A percentile compares a stretch with the other conserved stretches of the same genome.
Conservation (phyloP, 2,329 filamentous ascomycete genomes). For the Didymella keratinophila region DNA sequence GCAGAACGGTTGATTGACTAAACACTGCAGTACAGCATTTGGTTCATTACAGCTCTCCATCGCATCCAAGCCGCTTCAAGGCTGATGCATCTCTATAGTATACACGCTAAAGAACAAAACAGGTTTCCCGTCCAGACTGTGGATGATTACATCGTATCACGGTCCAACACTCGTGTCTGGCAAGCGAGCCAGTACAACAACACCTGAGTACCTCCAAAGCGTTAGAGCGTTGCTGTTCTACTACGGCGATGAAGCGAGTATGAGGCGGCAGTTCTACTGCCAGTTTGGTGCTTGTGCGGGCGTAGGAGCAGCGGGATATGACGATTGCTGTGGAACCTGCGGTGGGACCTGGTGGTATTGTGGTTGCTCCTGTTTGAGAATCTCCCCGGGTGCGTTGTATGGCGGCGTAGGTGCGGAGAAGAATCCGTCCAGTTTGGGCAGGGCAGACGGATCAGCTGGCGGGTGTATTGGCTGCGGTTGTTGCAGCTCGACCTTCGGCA, state of each 20-base stretch:
- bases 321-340: neutral
- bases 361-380: constrained; percentile 3
- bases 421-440: constrained; percentile 24
- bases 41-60: neutral
- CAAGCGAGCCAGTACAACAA: neutral
- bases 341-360: neutral
- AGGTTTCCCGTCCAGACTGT: neutral
- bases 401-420: constrained; percentile 35
- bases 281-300: constrained; percentile 23
- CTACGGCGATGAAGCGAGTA: neutral
- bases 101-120: neutral
- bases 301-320: neutral
- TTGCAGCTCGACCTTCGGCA: constrained; percentile 12
- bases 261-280: constrained; percentile 23
- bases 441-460: neutral
- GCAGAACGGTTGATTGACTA: neutral
- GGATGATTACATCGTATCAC: neutral
- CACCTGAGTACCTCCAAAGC: no score
- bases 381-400: constrained; percentile 33
- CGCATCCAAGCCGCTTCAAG: neutral
- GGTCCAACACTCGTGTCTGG: neutral
- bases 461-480: constrained; percentile 3
- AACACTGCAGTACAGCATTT: neutral
- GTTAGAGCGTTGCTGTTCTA: no score
- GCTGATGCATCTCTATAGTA: neutral